A percentile compares a stretch with the other conserved stretches of the same genome.
phyloP scores from a whole-genome alignment of 768 basidiomycete genomes.

The Saitozyma podzolica region DNA sequence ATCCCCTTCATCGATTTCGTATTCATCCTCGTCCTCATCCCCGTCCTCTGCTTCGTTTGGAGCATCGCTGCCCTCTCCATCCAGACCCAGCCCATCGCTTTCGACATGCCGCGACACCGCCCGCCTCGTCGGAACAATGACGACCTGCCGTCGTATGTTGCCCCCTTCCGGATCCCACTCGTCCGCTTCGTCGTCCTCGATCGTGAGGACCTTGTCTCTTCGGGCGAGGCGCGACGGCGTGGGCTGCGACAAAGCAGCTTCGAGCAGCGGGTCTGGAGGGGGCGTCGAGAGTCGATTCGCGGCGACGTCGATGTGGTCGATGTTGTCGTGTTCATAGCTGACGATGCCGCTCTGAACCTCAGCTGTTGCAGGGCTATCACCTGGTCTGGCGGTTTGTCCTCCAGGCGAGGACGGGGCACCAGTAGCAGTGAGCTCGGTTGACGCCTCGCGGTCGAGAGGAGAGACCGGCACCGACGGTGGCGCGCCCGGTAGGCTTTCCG shows the following conservation, averaged over 20 bases:
- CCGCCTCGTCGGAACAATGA: conserved; percentile 28
- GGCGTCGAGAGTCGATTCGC: conserved; percentile 14
- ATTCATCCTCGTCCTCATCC: conserved; percentile 7
- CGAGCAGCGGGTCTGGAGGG: conserved; percentile 13
- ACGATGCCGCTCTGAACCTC: no score
- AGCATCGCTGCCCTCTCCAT: background rate
- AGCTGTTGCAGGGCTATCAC: no score
- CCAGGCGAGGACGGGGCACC: no score
- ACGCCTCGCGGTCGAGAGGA: no score
- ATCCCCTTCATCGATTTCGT: conserved; percentile 13
- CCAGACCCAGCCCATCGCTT: background rate
- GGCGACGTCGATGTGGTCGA: background rate
- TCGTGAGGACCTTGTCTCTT: conserved; percentile 13
- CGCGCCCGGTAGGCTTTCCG: background rate
- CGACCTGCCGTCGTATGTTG: conserved; percentile 14
- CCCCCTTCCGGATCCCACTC: conserved; percentile 32
- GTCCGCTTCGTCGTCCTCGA: conserved; percentile 35
- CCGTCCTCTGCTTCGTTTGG: conserved; percentile 1
- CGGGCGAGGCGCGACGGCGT: background rate
- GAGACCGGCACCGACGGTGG: no score
- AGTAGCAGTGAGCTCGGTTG: no score
- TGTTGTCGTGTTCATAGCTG: no score
- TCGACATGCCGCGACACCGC: background rate
- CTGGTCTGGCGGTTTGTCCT: no score
- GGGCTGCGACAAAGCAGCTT: conserved; percentile 1